Conservation (phyloP, 768 basidiomycete genomes). For the Naematelia aurantialba region DNA sequence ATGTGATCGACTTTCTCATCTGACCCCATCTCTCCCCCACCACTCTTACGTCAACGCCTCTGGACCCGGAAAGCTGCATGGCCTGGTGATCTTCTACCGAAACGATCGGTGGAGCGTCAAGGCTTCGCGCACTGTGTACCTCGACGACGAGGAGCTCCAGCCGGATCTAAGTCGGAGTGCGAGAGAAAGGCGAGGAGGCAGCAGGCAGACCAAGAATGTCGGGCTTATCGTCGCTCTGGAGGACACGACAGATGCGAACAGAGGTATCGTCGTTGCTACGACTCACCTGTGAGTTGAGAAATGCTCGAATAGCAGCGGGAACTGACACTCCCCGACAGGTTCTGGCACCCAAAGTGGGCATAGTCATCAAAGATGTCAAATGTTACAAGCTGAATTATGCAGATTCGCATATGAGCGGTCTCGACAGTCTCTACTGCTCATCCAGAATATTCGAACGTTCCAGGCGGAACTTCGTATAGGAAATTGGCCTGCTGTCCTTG, state of each 20-base stretch:
- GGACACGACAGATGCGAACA: conserved; percentile 50
- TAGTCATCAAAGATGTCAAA: conserved; percentile 8
- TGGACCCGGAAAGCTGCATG: conserved; percentile 75
- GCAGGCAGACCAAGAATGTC: conserved; percentile 59
- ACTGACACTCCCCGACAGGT: conserved; percentile 47
- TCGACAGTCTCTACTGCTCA: conserved; percentile 73
- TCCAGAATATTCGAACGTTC: conserved; percentile 63
- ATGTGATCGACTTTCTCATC: conserved; percentile 73
- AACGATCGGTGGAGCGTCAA: conserved; percentile 55
- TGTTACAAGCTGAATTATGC: conserved; percentile 12
- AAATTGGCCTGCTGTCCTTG: conserved; percentile 74
- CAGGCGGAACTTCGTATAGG: conserved; percentile 53
- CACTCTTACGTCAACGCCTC: conserved; percentile 65
- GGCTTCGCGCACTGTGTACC: conserved; percentile 58
- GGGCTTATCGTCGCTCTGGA: conserved; percentile 68
- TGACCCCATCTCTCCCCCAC: conserved; percentile 63
- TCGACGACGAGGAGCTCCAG: conserved; percentile 65
- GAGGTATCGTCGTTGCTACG: conserved; percentile 73
- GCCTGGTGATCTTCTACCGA: conserved; percentile 76
- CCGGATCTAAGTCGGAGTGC: conserved; percentile 57
- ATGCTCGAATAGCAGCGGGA: not conserved
- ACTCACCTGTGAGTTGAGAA: conserved; percentile 62
- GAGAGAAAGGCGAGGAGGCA: conserved; percentile 36
- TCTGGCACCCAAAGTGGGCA: conserved; percentile 84
- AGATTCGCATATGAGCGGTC: conserved; percentile 76